Percentiles rank a stretch among this genome's conserved stretches.
phyloP scores from a whole-genome alignment of 2,329 filamentous ascomycete species.

The Ceratocystiopsis brevicomis region DNA sequence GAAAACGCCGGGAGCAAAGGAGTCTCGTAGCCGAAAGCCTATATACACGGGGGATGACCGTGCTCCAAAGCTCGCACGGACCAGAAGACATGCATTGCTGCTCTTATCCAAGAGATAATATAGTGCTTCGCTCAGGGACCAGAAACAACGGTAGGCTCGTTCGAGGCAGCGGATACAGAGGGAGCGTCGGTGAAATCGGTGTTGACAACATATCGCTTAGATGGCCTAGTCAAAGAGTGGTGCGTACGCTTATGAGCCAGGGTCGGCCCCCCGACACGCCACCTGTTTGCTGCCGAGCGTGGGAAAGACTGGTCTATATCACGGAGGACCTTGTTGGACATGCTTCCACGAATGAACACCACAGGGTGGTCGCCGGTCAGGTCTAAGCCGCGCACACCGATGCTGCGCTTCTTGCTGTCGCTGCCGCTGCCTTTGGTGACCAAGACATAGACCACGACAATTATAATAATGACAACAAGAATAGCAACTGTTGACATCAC shows the following conservation, averaged over 20 bases:
- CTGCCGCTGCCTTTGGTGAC: constrained; percentile 17
- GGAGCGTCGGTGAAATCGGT: constrained; percentile 6
- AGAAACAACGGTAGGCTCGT: not conserved
- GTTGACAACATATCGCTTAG: constrained; percentile 5
- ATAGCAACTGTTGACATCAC: constrained; percentile 24
- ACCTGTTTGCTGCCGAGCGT: not conserved
- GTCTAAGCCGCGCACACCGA: constrained; percentile 10
- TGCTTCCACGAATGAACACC: constrained; percentile 7
- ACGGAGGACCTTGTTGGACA: constrained; percentile 11
- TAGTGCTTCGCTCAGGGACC: not conserved
- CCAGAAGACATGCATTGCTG: too few species aligned
- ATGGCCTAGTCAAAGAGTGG: not conserved
- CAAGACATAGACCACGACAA: constrained; percentile 31
- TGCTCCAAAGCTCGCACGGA: too few species aligned
- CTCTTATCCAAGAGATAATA: not conserved
- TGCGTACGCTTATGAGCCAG: not conserved
- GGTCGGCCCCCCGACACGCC: not conserved
- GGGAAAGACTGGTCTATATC: too few species aligned
- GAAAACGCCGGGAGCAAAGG: too few species aligned
- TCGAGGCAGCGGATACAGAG: too few species aligned
- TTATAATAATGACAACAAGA: constrained; percentile 30
- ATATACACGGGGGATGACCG: too few species aligned
- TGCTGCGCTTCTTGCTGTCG: constrained; percentile 14
- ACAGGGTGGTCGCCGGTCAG: constrained; percentile 9
- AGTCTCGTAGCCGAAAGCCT: too few species aligned